These are phyloP conservation scores for Amaranthus hypochondriacus DNA, from an alignment of 148 eudicot species.

Conservation along the genomic window DNA sequence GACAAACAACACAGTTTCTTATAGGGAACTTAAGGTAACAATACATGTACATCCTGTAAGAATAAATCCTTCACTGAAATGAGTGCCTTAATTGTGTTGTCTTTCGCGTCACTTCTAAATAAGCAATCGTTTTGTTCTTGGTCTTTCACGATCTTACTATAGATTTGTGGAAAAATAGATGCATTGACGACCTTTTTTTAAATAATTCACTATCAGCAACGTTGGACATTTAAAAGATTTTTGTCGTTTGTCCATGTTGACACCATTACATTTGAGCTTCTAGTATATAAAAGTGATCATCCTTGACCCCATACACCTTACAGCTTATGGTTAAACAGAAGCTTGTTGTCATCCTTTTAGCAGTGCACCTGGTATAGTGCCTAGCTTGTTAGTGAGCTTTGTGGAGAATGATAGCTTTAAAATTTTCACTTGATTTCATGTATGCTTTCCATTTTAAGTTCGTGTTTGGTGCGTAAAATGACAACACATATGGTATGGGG, in stretches of 20 bases:
- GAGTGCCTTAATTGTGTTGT: neutral
- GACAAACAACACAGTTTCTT: conserved; percentile 30
- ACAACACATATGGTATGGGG: neutral
- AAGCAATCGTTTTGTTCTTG: neutral
- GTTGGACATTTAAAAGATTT: neutral
- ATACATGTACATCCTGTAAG: neutral
- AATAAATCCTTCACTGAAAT: neutral
- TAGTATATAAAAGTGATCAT: neutral
- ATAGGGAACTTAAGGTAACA: conserved; percentile 71
- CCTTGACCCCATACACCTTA: neutral
- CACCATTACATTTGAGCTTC: neutral
- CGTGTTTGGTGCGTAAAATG: no score
- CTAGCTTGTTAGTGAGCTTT: neutral
- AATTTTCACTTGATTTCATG: no score
- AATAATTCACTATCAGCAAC: neutral
- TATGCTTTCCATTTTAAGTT: no score
- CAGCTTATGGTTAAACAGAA: neutral
- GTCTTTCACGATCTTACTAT: neutral
- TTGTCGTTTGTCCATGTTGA: neutral
- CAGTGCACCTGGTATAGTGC: neutral
- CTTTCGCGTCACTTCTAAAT: neutral
- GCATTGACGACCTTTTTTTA: neutral
- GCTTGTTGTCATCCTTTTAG: neutral
- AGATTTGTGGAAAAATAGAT: neutral
- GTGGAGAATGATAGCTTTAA: neutral